A percentile compares a stretch with the other conserved stretches of the same genome.
phyloP scores from a whole-genome alignment of 2,329 filamentous ascomycete species.

The Fusarium decemcellulare region DNA sequence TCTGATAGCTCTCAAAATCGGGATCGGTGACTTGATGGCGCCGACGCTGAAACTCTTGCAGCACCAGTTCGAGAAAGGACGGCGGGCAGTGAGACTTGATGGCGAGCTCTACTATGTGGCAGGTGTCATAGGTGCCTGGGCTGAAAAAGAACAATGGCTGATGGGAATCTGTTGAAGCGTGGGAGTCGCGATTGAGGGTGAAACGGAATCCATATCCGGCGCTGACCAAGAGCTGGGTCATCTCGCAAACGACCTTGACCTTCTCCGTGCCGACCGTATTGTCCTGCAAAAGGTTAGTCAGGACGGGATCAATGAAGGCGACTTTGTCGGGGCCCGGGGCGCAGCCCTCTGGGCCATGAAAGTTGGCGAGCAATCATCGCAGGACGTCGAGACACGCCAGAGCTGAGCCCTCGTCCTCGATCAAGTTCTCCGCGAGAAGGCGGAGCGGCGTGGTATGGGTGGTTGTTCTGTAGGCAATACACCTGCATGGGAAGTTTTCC shows the following conservation, averaged over 20 bases:
- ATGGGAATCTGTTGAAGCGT: not conserved
- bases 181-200: no score
- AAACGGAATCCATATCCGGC: not conserved
- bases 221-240: slow-evolving; percentile 5
- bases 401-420: not conserved
- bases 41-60: slow-evolving; percentile 2
- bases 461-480: not conserved
- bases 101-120: not conserved
- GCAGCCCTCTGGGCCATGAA: no score
- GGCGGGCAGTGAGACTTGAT: slow-evolving; percentile 20
- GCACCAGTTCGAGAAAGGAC: slow-evolving; percentile 15
- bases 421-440: no score
- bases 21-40: no score
- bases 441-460: no score
- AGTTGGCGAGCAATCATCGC: slow-evolving; percentile 20
- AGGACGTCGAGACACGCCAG: not conserved
- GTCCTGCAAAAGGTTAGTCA: no score
- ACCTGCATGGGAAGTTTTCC: not conserved
- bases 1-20: no score
- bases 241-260: not conserved
- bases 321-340: no score
- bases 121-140: no score
- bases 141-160: not conserved
- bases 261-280: not conserved
- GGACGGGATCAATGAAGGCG: no score